A percentile compares a stretch with the other conserved stretches of the same genome.
phyloP scores from a whole-genome alignment of 2,329 filamentous ascomycete species.

The Monascus ruber region DNA sequence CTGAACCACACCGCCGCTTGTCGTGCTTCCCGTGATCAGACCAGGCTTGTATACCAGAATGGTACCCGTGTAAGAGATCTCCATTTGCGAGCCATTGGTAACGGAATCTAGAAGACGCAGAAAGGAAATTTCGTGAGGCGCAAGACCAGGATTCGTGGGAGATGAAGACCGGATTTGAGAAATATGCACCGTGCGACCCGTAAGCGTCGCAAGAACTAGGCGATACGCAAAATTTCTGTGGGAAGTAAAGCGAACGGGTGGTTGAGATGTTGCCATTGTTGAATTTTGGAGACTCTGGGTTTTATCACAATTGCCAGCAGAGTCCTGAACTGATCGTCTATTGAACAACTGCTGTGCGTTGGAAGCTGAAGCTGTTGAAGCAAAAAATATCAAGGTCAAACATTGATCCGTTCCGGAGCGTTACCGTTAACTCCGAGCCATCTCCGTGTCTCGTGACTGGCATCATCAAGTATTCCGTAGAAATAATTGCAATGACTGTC shows the following conservation, averaged over 20 bases:
- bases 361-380: conserved; percentile 7
- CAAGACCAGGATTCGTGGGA: conserved; percentile 75
- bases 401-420: conserved; percentile 16
- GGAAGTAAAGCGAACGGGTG: conserved; percentile 62
- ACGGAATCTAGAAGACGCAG: conserved; percentile 86
- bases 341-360: not conserved
- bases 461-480: too few species aligned
- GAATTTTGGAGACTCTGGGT: not conserved
- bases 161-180: conserved; percentile 86
- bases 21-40: conserved; percentile 73
- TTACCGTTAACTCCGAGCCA: conserved; percentile 6
- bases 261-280: conserved; percentile 34
- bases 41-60: conserved; percentile 86
- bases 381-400: conserved; percentile 20
- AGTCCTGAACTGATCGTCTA: too few species aligned
- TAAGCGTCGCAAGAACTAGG: conserved; percentile 80
- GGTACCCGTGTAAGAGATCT: conserved; percentile 93
- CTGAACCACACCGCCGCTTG: conserved; percentile 61
- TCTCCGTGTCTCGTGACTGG: too few species aligned
- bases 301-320: too few species aligned
- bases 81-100: conserved; percentile 89
- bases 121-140: conserved; percentile 88
- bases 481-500: too few species aligned
- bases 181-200: conserved; percentile 78
- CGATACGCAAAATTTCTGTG: conserved; percentile 75